Evolutionary conservation across 148 eudicot genomes (phyloP), one percentile per base, ranked within the genome.

Genomic region (Cornus suecica): DNA sequence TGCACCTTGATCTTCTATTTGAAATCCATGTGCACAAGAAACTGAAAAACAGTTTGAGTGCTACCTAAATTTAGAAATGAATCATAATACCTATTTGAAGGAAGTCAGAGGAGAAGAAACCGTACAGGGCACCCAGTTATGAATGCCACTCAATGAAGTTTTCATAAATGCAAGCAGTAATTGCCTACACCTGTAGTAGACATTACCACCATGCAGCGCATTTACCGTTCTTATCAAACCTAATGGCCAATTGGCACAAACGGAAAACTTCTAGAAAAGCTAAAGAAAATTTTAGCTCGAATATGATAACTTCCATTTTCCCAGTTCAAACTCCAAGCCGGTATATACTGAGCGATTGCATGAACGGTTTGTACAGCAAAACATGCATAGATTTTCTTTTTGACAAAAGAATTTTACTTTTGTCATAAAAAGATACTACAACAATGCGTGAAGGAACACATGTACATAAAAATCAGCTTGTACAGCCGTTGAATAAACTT

Each of bases 41-140:
- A 37, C 20, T 16, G 22, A 27, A 32, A 3, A 14, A 45, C 24
- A 11, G 48, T 51, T 74, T 52, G 61, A 37, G 75, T 45, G 62
- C 29, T 27, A 23, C 28, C 0, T 24, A 69, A 58, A 37, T 45
- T 61, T 22, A 82, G 13, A 28, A 32, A 15, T 45, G 34, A 67
- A 56, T 54, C 10, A 29, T 20, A 58, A 58, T 84, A 87, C 94
- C 88, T 74, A 84, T 81, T 18, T 88, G 88, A 77, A 90, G 82
- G 78, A 90, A 86, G 77, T 84, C 70, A 20, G 80, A 86, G 30
- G 82, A 86, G 68, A 84, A 51, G 52, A 79, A 66, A 72, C 82
- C 37, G 75, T 86, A 88, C n/a, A 90, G 66, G 28, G 58, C 31
- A 68, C 82, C 87, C 83, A 90, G 48, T 27, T 18, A 68, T 28